Base-by-base conservation (phyloP, 495 filamentous ascomycete species). In the Cladorrhinum samala region DNA sequence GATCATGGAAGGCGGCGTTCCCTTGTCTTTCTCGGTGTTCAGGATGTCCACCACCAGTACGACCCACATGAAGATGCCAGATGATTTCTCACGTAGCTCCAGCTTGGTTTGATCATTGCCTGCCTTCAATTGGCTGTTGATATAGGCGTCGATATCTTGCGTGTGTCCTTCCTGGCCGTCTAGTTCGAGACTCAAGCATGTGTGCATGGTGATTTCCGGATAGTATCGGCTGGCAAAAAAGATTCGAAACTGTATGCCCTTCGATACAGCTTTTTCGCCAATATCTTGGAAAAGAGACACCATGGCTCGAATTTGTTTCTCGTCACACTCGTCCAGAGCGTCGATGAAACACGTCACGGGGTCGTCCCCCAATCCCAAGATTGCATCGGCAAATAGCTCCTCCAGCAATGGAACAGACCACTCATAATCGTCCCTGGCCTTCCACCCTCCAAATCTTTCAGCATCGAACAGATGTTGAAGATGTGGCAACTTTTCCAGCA, bases 181-280 rank as follows among this genome's bases (percentile, higher is more conserved):
- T 7, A 70, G 49, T 1, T 46, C 46, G 7, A 70, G n/a, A 25
- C 56, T 42, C 4, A 70, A 53, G 4, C 72, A 67, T n/a, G 60
- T 60, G 7, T 54, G 17, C 3, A 75, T 67, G 0, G 51, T 55
- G 41, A 82, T 73, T 38, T 73, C 51, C 0, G 77, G 77, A 47
- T 78, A 78, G 58, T 77, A 73, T 3, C 77, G 65, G 59, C 77
- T 80, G 0, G 78, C 77, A 44, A 80, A 70, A 37, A 69, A 76
- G 16, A 76, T 47, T 11, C 40, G 49, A 33, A 72, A 53, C n/a
- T 18, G 45, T 7, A 56, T 23, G 2, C 38, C 21, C 1, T 9
- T 20, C 17, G 53, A 51, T 7, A 51, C 21, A 11, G 58, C 52
- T 2, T 38, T 4, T 2, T 59, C 48, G 5, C 65, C 64, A 9